phyloP scores from a whole-genome alignment of 768 basidiomycete genomes.

The Tephrocybe rancida region DNA sequence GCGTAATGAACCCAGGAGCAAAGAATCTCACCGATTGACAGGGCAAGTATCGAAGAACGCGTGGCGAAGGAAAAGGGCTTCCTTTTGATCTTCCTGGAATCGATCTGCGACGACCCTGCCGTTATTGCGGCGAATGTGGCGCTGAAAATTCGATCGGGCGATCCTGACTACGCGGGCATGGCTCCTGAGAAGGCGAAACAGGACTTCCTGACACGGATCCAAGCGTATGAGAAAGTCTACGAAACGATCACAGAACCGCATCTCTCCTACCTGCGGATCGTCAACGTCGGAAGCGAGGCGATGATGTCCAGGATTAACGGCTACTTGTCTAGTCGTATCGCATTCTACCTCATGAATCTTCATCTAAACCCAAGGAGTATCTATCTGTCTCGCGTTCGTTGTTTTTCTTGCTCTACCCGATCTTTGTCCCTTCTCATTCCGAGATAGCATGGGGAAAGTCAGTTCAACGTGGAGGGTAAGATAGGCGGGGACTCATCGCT shows the following conservation, averaged over 20 bases:
- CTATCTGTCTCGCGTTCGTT: constrained; percentile 88
- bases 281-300: constrained; percentile 91
- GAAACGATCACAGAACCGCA: constrained; percentile 93
- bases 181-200: constrained; percentile 81
- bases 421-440: constrained; percentile 2
- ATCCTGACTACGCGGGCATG: constrained; percentile 95
- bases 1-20: not conserved
- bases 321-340: constrained; percentile 95
- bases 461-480: constrained; percentile 94
- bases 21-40: constrained; percentile 26
- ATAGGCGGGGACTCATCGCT: constrained; percentile 97
- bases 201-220: constrained; percentile 91
- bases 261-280: constrained; percentile 88
- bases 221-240: constrained; percentile 93
- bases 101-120: constrained; percentile 90
- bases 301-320: constrained; percentile 87
- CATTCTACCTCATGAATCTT: constrained; percentile 98
- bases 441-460: constrained; percentile 92
- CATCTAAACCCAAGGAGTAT: constrained; percentile 97
- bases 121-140: constrained; percentile 96
- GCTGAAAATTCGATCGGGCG: constrained; percentile 93
- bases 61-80: constrained; percentile 87
- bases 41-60: constrained; percentile 83
- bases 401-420: not conserved
- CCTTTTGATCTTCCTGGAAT: constrained; percentile 91